Percentiles rank a stretch among this genome's conserved stretches.
phyloP scores from a whole-genome alignment of 2,329 filamentous ascomycete species.

The Trichoderma arundinaceum region DNA sequence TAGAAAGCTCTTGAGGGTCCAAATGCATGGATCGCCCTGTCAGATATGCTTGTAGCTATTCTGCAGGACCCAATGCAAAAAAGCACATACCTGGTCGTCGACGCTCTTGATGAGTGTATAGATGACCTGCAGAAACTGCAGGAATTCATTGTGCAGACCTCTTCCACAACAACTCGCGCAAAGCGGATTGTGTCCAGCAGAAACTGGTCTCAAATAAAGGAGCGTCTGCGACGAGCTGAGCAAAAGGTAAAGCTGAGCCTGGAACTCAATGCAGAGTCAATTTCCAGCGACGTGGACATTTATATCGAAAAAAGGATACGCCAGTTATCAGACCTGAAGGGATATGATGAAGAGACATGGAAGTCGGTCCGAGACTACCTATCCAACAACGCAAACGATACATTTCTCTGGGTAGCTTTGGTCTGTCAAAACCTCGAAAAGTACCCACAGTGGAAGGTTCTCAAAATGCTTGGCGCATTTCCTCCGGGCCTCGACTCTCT shows the following conservation, averaged over 20 bases:
- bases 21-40: slow-evolving; percentile 47
- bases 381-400: slow-evolving; percentile 44
- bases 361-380: slow-evolving; percentile 35
- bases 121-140: slow-evolving; percentile 46
- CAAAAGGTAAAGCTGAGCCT: slow-evolving; percentile 41
- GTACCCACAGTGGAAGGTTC: slow-evolving; percentile 33
- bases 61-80: slow-evolving; percentile 45
- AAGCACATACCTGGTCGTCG: slow-evolving; percentile 46
- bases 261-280: slow-evolving; percentile 45
- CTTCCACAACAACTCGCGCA: slow-evolving; percentile 28
- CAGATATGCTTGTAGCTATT: slow-evolving; percentile 47
- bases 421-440: slow-evolving; percentile 35
- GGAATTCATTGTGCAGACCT: slow-evolving; percentile 40
- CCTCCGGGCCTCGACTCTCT: slow-evolving; percentile 45
- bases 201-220: slow-evolving; percentile 47
- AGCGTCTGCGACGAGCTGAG: slow-evolving; percentile 36
- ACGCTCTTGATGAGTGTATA: slow-evolving; percentile 53
- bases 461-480: slow-evolving; percentile 37
- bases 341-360: slow-evolving; percentile 30
- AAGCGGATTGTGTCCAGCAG: slow-evolving; percentile 56
- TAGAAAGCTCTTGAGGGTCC: slow-evolving; percentile 47
- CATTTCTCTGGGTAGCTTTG: slow-evolving; percentile 41
- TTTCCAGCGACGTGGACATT: slow-evolving; percentile 45
- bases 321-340: slow-evolving; percentile 37
- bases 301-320: slow-evolving; percentile 48